Conservation (phyloP, 1,284 basidiomycete species). For the Leccinum fallax region DNA sequence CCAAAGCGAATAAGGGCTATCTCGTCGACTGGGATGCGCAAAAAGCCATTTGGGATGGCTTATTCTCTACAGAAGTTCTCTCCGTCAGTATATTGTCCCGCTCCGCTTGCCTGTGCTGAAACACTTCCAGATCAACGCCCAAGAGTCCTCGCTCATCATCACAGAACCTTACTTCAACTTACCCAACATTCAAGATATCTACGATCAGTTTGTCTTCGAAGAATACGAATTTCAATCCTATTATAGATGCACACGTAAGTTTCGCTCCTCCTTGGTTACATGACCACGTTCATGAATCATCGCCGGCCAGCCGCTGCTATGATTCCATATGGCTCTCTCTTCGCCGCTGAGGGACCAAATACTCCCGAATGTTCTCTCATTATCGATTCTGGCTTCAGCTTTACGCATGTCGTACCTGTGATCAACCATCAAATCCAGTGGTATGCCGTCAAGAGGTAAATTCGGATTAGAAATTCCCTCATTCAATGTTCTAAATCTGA, state of each 20-base stretch:
- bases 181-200: conserved; percentile 86
- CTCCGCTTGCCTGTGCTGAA: neutral
- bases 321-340: conserved; percentile 68
- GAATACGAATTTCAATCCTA: conserved; percentile 93
- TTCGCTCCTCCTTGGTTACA: conserved; percentile 18
- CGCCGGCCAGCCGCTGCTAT: conserved; percentile 68
- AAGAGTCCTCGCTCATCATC: conserved; percentile 74
- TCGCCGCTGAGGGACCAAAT: conserved; percentile 49
- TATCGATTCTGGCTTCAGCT: conserved; percentile 91
- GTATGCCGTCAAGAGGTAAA: conserved; percentile 79
- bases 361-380: conserved; percentile 80
- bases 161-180: conserved; percentile 95
- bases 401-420: conserved; percentile 89
- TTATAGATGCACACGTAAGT: conserved; percentile 79
- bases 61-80: conserved; percentile 73
- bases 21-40: conserved; percentile 91
- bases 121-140: conserved; percentile 65
- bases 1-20: conserved; percentile 64
- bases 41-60: conserved; percentile 87
- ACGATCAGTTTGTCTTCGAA: conserved; percentile 94
- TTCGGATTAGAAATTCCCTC: conserved; percentile 18
- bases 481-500: conserved; percentile 25
- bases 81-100: conserved; percentile 50
- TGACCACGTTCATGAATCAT: conserved; percentile 20
- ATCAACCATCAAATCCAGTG: conserved; percentile 74